A percentile compares a stretch with the other conserved stretches of the same genome.
Evolutionary conservation across 352 stramenopile genomes (phyloP).

Genomic region (Pythium scleroteichum): DNA sequence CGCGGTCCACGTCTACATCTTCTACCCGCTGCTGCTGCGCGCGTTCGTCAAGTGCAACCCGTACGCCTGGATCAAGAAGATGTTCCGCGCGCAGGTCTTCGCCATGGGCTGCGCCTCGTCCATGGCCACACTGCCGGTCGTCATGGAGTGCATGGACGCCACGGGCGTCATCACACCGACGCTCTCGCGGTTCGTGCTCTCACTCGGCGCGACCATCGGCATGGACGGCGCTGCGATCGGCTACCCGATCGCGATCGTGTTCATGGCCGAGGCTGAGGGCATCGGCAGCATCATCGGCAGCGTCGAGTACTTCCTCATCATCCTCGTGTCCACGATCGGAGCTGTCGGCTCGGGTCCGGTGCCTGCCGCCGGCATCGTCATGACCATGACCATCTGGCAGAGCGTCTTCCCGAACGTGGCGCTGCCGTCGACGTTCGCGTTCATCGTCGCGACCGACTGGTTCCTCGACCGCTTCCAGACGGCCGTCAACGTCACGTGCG

Average conservation of each 20-base stretch:
- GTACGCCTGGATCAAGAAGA: conserved; percentile 32
- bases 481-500: conserved; percentile 50
- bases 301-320: conserved; percentile 34
- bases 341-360: conserved; percentile 30
- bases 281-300: conserved; percentile 21
- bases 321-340: conserved; percentile 31
- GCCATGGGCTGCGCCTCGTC: conserved; percentile 38
- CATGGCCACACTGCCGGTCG: conserved; percentile 39
- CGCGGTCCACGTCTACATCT: conserved; percentile 27
- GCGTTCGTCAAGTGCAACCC: conserved; percentile 30
- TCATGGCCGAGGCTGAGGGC: conserved; percentile 31
- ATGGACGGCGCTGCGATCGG: conserved; percentile 31
- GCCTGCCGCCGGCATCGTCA: conserved; percentile 31
- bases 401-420: conserved; percentile 31
- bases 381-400: conserved; percentile 38
- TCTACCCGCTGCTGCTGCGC: conserved; percentile 37
- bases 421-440: conserved; percentile 46
- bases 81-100: conserved; percentile 35
- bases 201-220: conserved; percentile 30
- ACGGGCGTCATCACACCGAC: conserved; percentile 23
- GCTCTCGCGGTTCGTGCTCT: conserved; percentile 33
- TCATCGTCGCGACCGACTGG: conserved; percentile 62
- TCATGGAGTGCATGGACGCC: conserved; percentile 34
- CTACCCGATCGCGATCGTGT: conserved; percentile 33
- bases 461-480: conserved; percentile 54